Conservation (phyloP, 352 stramenopile genomes). For the Phytopythium aichiense region DNA sequence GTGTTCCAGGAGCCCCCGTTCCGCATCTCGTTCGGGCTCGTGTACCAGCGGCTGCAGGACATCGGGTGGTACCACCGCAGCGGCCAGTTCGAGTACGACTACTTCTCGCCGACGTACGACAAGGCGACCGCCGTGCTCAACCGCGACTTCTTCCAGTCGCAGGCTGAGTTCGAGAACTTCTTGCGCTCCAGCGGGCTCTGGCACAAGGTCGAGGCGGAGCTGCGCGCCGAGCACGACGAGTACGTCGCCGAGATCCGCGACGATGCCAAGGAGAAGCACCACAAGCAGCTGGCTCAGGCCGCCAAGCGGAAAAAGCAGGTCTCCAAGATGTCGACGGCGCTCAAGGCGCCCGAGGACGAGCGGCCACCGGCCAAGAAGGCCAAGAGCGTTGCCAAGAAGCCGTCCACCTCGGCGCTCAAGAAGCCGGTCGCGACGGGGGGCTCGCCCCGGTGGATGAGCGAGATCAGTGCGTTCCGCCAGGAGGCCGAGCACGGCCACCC, state of each 20-base stretch:
- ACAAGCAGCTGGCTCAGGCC: conserved; percentile 23
- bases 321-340: not conserved
- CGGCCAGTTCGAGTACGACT: conserved; percentile 76
- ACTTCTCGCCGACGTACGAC: conserved; percentile 69
- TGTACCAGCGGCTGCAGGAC: conserved; percentile 58
- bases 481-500: conserved; percentile 12
- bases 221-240: conserved; percentile 49
- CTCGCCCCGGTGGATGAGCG: not conserved
- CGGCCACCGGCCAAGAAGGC: conserved; percentile 19
- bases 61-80: conserved; percentile 53
- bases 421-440: not conserved
- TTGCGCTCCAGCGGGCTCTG: conserved; percentile 57
- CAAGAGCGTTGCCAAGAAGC: not conserved
- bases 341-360: conserved; percentile 9
- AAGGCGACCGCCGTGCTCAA: conserved; percentile 42
- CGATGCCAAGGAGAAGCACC: conserved; percentile 36
- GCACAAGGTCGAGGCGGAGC: conserved; percentile 46
- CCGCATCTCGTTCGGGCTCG: conserved; percentile 58
- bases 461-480: conserved; percentile 4
- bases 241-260: conserved; percentile 48
- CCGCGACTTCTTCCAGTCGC: conserved; percentile 66
- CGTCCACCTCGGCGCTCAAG: not conserved
- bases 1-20: conserved; percentile 57
- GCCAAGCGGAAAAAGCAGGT: conserved; percentile 10
- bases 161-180: conserved; percentile 50